These are phyloP conservation scores for Sporothrix sp. DNA, from an alignment of 2,329 filamentous ascomycete species.

Conservation along the genomic window DNA sequence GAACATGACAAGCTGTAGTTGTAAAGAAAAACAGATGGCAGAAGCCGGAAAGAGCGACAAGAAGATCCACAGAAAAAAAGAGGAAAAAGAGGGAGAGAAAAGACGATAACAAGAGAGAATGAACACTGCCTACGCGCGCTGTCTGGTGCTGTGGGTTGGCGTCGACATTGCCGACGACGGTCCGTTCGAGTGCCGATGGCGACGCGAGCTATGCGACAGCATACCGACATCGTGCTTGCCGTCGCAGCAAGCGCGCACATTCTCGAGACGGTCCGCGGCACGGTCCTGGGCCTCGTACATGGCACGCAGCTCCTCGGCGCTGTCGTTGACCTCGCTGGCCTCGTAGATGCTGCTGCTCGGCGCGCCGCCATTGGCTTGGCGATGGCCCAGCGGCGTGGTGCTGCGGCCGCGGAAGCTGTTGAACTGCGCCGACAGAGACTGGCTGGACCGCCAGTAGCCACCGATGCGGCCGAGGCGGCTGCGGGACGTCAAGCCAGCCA, in stretches of 20 bases:
- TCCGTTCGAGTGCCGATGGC: constrained; percentile 17
- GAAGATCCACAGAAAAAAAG: neutral
- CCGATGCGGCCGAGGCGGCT: constrained; percentile 50
- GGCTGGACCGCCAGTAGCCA: constrained; percentile 47
- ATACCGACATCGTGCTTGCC: constrained; percentile 70
- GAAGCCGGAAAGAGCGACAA: constrained; percentile 2
- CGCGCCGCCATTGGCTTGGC: constrained; percentile 22
- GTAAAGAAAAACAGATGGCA: neutral
- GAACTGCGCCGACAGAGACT: constrained; percentile 33
- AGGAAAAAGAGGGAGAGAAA: neutral
- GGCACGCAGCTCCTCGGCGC: constrained; percentile 70
- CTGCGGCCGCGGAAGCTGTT: constrained; percentile 45
- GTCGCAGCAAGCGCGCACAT: constrained; percentile 95
- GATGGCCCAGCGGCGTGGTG: constrained; percentile 22
- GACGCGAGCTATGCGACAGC: constrained; percentile 29
- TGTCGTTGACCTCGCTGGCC: constrained; percentile 57
- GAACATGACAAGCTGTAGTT: neutral
- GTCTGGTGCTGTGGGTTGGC: constrained; percentile 14
- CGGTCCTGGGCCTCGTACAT: constrained; percentile 71
- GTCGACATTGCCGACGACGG: constrained; percentile 9
- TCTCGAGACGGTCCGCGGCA: constrained; percentile 74
- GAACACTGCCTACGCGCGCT: constrained; percentile 5
- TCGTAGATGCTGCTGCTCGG: constrained; percentile 33
- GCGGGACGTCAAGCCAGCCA: constrained; percentile 23
- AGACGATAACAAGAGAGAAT: neutral